phyloP scores from a whole-genome alignment of 2,329 filamentous ascomycete genomes.

The Colletotrichum australisinense region DNA sequence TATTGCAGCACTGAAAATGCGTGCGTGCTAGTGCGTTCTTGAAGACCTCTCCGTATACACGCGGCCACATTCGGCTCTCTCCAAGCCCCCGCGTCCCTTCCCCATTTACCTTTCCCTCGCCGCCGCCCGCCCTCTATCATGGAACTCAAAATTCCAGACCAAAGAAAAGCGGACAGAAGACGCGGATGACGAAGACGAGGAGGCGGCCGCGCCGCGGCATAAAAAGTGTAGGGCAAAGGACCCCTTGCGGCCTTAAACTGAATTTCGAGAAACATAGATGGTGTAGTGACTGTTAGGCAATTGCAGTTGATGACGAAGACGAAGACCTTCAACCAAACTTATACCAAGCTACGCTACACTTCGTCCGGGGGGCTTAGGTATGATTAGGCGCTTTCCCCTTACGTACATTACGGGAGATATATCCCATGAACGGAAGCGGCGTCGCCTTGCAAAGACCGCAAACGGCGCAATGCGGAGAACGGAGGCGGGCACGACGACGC shows the following conservation, averaged over 20 bases:
- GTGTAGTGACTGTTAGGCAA: neutral
- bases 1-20: neutral
- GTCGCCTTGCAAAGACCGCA: neutral
- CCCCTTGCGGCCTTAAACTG: neutral
- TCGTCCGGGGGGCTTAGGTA: neutral
- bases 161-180: neutral
- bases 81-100: too few species aligned
- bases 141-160: slow-evolving; percentile 8
- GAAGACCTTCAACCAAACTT: neutral
- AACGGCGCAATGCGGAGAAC: neutral
- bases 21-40: neutral
- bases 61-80: neutral
- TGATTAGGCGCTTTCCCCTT: neutral
- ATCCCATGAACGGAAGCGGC: neutral
- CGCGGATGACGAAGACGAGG: neutral
- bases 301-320: neutral
- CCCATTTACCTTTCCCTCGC: neutral
- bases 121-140: neutral
- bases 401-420: neutral
- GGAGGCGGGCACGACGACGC: neutral
- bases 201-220: neutral
- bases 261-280: neutral
- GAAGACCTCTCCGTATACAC: neutral
- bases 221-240: neutral
- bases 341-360: neutral